These are phyloP conservation scores for Penicillium olsonii DNA, from an alignment of 2,329 filamentous ascomycete genomes.

Conservation along the genomic window DNA sequence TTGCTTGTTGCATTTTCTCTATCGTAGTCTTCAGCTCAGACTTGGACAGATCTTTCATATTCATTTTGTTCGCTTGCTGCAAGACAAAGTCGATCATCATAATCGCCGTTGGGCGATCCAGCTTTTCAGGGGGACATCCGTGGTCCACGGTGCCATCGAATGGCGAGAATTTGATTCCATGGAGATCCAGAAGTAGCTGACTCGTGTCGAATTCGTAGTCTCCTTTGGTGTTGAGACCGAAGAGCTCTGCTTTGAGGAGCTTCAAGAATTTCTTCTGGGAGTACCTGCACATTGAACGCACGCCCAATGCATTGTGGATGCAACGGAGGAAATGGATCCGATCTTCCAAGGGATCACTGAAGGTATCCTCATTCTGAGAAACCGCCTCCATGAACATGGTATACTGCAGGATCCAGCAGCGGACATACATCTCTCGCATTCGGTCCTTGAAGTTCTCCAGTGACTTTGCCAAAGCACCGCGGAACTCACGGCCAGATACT, in stretches of 20 bases:
- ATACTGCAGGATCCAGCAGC: slow-evolving; percentile 87
- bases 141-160: slow-evolving; percentile 75
- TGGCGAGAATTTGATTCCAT: slow-evolving; percentile 75
- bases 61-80: slow-evolving; percentile 75
- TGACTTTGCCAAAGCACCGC: slow-evolving; percentile 45
- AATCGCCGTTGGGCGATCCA: slow-evolving; percentile 79
- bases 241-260: slow-evolving; percentile 81
- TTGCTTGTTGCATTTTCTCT: slow-evolving; percentile 86
- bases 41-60: slow-evolving; percentile 87
- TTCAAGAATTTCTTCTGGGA: slow-evolving; percentile 87
- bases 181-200: slow-evolving; percentile 80
- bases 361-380: slow-evolving; percentile 63
- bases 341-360: slow-evolving; percentile 68
- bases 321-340: slow-evolving; percentile 76
- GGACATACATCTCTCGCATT: slow-evolving; percentile 82
- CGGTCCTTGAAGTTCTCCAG: slow-evolving; percentile 61
- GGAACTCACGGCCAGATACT: slow-evolving; percentile 60
- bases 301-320: slow-evolving; percentile 79
- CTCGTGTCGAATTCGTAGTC: slow-evolving; percentile 85
- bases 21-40: slow-evolving; percentile 88
- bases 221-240: slow-evolving; percentile 72
- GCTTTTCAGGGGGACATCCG: slow-evolving; percentile 71
- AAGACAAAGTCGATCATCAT: slow-evolving; percentile 83
- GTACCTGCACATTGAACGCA: slow-evolving; percentile 80
- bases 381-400: slow-evolving; percentile 75